A percentile compares a stretch with the other conserved stretches of the same genome.
Evolutionary conservation across 2,329 filamentous ascomycete genomes (phyloP).

Genomic region (Phialophora macrospora): DNA sequence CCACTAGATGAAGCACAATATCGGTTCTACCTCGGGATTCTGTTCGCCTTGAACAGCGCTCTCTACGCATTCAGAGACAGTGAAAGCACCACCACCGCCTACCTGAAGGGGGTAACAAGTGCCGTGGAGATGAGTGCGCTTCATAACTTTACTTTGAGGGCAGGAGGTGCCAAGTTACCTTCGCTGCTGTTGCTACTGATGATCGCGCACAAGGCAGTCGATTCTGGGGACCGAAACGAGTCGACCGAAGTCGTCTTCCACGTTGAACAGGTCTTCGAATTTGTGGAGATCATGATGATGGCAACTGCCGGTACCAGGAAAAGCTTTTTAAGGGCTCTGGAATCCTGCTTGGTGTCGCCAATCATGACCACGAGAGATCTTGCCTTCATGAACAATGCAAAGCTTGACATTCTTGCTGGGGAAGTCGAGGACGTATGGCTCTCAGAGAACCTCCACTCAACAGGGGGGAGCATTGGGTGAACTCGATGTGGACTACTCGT

Average conservation of each 20-base stretch:
- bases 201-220: constrained; percentile 20
- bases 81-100: constrained; percentile 2
- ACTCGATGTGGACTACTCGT: not conserved
- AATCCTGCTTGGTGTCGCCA: constrained; percentile 14
- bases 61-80: constrained; percentile 21
- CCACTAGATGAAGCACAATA: constrained; percentile 16
- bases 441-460: not conserved
- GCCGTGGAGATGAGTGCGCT: constrained; percentile 17
- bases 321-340: constrained; percentile 8
- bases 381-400: not conserved
- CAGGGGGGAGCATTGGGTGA: not conserved
- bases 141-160: constrained; percentile 16
- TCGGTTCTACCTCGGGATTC: constrained; percentile 16
- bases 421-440: constrained; percentile 15
- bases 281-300: constrained; percentile 23
- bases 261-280: constrained; percentile 24
- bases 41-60: constrained; percentile 16
- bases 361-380: not conserved
- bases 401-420: constrained; percentile 3
- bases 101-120: constrained; percentile 5
- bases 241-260: constrained; percentile 1
- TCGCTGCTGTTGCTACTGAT: constrained; percentile 21
- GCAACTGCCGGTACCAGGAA: not conserved
- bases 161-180: constrained; percentile 18
- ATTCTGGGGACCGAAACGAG: not conserved